Evolutionary conservation across 306 rosid genomes (phyloP), one percentile per base, ranked within the genome.

Genomic region (Ormosia emarginata): DNA sequence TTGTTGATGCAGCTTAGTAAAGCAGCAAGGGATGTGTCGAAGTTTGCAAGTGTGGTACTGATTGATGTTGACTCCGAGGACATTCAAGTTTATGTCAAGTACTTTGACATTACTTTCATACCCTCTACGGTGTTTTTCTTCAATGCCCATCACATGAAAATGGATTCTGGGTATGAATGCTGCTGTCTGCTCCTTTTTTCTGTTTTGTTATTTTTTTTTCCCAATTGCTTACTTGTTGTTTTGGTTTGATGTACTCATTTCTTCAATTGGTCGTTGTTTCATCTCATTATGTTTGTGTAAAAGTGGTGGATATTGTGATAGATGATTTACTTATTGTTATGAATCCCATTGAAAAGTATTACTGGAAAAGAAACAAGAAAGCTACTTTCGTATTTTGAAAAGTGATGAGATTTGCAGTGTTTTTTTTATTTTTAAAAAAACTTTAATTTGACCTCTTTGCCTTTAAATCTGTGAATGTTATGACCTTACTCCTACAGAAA

Each of bases 91-190:
- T 95, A 93, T 81, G 82, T 87, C 70, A 89, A 90, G 33, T 95
- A 91, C 77, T 91, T 93, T 82, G 98, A 93, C 90, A 93, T 95
- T 17, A 81, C 95, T 69, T 70, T 89, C 53, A 83, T 90, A 44
- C 99, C 99, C 1, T 95, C 98, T 13, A 89, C 93, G 0, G 69
- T 95, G 55, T 95, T 93, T 87, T 93, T 95, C 90, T 95, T 93
- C 93, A 95, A 95, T 87, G 95, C 99, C 13, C 97, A 93, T 85
- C 99, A 95, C 84, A 93, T 93, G 97, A 95, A 93, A 90, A 93
- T 95, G 99, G 99, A 95, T 86, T 89, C 89, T 4, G 97, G 98
- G 96, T 93, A 49, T 49, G 15, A 49, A 84, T 67, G 79, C 10
- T 72, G 81, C 11, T 50, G 0, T 58, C 65, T 57, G 59, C 53